phyloP scores from a whole-genome alignment of 2,329 filamentous ascomycete genomes.

The Fusarium sp. region DNA sequence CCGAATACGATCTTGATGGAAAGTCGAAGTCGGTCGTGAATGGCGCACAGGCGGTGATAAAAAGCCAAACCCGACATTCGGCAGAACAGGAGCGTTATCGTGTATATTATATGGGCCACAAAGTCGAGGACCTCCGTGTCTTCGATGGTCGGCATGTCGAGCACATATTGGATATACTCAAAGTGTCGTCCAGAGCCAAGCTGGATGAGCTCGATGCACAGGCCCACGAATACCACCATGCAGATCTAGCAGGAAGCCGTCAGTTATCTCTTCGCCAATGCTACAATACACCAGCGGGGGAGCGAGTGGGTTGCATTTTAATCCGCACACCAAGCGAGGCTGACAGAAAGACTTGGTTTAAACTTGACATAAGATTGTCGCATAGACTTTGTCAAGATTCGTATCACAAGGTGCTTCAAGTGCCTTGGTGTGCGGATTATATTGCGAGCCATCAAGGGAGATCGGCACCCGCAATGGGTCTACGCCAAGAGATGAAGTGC shows the following conservation, averaged over 20 bases:
- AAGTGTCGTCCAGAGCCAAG: constrained; percentile 63
- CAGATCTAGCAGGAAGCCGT: constrained; percentile 46
- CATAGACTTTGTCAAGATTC: too few species aligned
- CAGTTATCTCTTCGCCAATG: constrained; percentile 10
- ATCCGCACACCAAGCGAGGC: too few species aligned
- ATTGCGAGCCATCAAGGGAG: neutral
- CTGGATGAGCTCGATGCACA: constrained; percentile 60
- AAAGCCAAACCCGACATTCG: constrained; percentile 66
- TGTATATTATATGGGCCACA: constrained; percentile 65
- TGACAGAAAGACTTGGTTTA: too few species aligned
- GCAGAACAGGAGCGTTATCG: constrained; percentile 62
- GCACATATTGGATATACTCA: constrained; percentile 61
- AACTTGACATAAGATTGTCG: too few species aligned
- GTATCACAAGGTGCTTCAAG: too few species aligned
- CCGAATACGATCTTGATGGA: constrained; percentile 55
- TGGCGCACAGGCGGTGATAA: constrained; percentile 61
- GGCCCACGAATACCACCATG: constrained; percentile 59
- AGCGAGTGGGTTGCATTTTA: neutral
- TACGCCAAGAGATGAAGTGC: neutral
- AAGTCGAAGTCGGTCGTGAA: constrained; percentile 54
- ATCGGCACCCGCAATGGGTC: constrained; percentile 14
- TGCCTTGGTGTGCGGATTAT: too few species aligned
- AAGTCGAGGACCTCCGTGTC: constrained; percentile 64
- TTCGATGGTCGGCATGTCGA: constrained; percentile 57
- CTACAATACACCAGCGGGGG: constrained; percentile 2